Evolutionary conservation across 768 basidiomycete species (phyloP).

Genomic region (Lanmaoa pseudosensibilis): DNA sequence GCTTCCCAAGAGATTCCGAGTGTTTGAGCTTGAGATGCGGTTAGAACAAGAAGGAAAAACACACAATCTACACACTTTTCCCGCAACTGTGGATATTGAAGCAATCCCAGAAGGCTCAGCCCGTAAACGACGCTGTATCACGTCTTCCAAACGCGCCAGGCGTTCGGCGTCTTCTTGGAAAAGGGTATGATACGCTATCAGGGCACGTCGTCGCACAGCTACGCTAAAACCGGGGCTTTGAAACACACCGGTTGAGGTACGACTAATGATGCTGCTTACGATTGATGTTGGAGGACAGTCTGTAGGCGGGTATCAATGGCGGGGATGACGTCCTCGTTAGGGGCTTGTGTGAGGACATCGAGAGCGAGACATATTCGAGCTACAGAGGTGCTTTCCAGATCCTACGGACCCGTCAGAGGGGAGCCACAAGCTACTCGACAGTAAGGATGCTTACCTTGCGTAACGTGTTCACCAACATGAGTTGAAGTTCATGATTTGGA

Average conservation of each 20-base stretch:
- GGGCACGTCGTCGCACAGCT: slow-evolving; percentile 59
- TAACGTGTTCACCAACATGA: slow-evolving; percentile 86
- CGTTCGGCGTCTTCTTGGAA: slow-evolving; percentile 47
- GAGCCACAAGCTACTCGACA: neutral
- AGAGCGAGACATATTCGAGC: slow-evolving; percentile 70
- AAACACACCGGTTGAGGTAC: slow-evolving; percentile 1
- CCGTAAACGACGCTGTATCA: slow-evolving; percentile 14
- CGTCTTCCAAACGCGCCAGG: slow-evolving; percentile 40
- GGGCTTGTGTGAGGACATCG: slow-evolving; percentile 60
- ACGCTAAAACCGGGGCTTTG: slow-evolving; percentile 38
- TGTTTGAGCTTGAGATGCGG: slow-evolving; percentile 19
- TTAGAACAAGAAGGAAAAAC: slow-evolving; percentile 3
- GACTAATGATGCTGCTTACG: slow-evolving; percentile 58
- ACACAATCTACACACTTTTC: slow-evolving; percentile 24
- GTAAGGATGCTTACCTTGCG: slow-evolving; percentile 56
- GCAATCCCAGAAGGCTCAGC: slow-evolving; percentile 9
- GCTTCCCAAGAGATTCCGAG: slow-evolving; percentile 20
- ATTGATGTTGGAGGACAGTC: slow-evolving; percentile 66
- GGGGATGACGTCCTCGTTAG: slow-evolving; percentile 69
- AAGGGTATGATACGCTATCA: slow-evolving; percentile 58
- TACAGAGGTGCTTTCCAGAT: slow-evolving; percentile 60
- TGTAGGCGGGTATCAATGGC: slow-evolving; percentile 68
- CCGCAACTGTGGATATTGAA: slow-evolving; percentile 11
- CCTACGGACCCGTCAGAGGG: slow-evolving; percentile 43
- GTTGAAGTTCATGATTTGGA: slow-evolving; percentile 61